phyloP scores from a whole-genome alignment of 2,329 filamentous ascomycete genomes.

The Exophiala mesophila region DNA sequence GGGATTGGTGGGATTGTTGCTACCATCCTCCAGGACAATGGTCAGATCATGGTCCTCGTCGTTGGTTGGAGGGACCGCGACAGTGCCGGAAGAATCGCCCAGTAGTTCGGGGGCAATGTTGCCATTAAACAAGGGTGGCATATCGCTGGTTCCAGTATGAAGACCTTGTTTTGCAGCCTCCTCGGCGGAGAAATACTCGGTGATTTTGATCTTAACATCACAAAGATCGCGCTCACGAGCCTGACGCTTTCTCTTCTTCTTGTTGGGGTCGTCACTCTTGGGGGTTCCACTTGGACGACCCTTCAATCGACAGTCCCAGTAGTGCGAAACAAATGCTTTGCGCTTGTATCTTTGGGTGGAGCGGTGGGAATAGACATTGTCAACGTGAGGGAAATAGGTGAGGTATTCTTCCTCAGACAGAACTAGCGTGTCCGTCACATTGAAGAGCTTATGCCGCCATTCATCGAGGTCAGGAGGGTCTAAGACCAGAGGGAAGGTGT shows the following conservation, averaged over 20 bases:
- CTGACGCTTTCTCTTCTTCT: conserved; percentile 74
- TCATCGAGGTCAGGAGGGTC: conserved; percentile 62
- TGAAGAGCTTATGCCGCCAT: conserved; percentile 69
- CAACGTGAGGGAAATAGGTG: conserved; percentile 76
- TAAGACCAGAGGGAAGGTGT: conserved; percentile 37
- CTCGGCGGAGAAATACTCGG: conserved; percentile 64
- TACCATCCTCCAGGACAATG: conserved; percentile 23
- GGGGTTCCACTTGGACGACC: conserved; percentile 68
- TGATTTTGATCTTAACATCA: conserved; percentile 83
- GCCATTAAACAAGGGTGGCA: not conserved
- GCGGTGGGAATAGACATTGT: conserved; percentile 79
- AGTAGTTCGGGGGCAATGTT: conserved; percentile 1
- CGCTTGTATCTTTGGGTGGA: conserved; percentile 77
- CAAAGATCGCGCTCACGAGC: conserved; percentile 74
- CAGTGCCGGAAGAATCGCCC: not conserved
- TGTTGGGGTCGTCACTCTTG: conserved; percentile 72
- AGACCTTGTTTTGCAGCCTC: conserved; percentile 22
- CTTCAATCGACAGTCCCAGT: conserved; percentile 80
- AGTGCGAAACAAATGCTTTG: conserved; percentile 76
- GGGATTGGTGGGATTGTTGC: conserved; percentile 16
- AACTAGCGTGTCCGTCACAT: conserved; percentile 68
- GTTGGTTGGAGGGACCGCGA: conserved; percentile 4
- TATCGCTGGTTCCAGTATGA: conserved; percentile 18
- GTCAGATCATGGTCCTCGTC: conserved; percentile 26
- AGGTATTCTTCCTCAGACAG: conserved; percentile 71